Evolutionary conservation across 2,329 filamentous ascomycete species (phyloP).

Genomic region (Pseudogymnoascus sp.): DNA sequence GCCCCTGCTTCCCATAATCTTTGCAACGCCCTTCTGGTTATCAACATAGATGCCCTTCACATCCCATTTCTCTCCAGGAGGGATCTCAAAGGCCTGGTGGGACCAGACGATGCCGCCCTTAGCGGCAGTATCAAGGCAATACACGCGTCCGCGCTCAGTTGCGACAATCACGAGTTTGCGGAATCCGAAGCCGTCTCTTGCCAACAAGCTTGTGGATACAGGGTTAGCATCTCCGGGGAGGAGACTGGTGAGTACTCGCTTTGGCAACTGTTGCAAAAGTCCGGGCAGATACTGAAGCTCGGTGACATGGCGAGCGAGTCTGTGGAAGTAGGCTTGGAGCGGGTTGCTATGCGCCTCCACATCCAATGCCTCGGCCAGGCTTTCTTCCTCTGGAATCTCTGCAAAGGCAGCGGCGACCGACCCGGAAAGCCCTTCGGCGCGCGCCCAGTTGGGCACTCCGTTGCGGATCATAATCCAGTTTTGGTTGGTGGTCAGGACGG

Average conservation of each 20-base stretch:
- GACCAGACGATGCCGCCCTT: constrained; percentile 71
- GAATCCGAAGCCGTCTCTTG: constrained; percentile 74
- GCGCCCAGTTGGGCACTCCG: constrained; percentile 69
- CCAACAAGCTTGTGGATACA: constrained; percentile 38
- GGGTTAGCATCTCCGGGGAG: constrained; percentile 42
- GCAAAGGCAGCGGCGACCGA: constrained; percentile 74
- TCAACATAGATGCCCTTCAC: constrained; percentile 59
- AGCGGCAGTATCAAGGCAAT: constrained; percentile 69
- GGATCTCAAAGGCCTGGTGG: constrained; percentile 50
- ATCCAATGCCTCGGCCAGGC: constrained; percentile 71
- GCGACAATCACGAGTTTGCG: constrained; percentile 76
- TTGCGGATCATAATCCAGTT: constrained; percentile 83
- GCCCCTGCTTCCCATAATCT: constrained; percentile 37
- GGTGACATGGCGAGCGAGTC: constrained; percentile 69
- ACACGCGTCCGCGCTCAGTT: constrained; percentile 68
- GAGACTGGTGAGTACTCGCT: constrained; percentile 56
- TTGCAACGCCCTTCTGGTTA: constrained; percentile 40
- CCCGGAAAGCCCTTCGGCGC: constrained; percentile 73
- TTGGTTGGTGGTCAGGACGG: constrained; percentile 54
- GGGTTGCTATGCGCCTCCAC: constrained; percentile 79
- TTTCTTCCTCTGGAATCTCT: constrained; percentile 63
- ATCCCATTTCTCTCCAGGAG: constrained; percentile 49
- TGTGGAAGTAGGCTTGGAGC: constrained; percentile 75
- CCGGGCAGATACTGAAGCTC: constrained; percentile 70
- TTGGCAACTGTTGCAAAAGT: constrained; percentile 62